These are phyloP conservation scores for Dichomitus squalens DNA, from an alignment of 1,284 basidiomycete species.

Conservation along the genomic window DNA sequence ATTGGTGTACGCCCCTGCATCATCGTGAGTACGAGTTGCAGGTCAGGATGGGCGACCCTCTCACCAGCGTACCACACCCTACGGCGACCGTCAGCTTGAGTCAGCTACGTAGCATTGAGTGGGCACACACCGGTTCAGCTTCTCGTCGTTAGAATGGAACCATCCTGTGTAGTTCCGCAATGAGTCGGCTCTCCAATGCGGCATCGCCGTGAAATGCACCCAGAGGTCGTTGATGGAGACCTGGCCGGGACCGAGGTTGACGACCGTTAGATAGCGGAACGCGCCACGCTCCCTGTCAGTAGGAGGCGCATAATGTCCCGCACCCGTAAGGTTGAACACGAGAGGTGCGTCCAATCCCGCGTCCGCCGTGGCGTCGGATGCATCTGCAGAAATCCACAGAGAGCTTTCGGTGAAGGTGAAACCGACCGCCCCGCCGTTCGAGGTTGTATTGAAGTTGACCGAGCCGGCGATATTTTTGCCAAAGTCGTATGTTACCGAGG, in stretches of 20 bases:
- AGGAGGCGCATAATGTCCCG: slow-evolving; percentile 12
- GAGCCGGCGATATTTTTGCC: slow-evolving; percentile 22
- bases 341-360: slow-evolving; percentile 10
- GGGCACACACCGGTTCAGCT: slow-evolving; percentile 15
- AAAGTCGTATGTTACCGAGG: slow-evolving; percentile 24
- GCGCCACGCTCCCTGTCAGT: slow-evolving; percentile 18
- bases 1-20: slow-evolving; percentile 19
- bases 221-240: slow-evolving; percentile 15
- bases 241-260: slow-evolving; percentile 7
- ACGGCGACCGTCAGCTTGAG: not conserved
- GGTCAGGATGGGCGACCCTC: not conserved
- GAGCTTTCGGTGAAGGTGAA: slow-evolving; percentile 23
- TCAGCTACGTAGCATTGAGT: not conserved
- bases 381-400: slow-evolving; percentile 18
- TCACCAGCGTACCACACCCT: slow-evolving; percentile 24
- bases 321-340: slow-evolving; percentile 14
- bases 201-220: slow-evolving; percentile 23
- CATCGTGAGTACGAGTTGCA: not conserved
- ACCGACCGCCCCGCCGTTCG: slow-evolving; percentile 13
- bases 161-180: slow-evolving; percentile 19
- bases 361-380: slow-evolving; percentile 13
- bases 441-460: slow-evolving; percentile 16
- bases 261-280: slow-evolving; percentile 22
- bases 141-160: slow-evolving; percentile 24
- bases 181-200: slow-evolving; percentile 16